Evolutionary conservation across 495 filamentous ascomycete genomes (phyloP), one percentile per base, ranked within the genome.

Genomic region (Sporormia fimetaria): DNA sequence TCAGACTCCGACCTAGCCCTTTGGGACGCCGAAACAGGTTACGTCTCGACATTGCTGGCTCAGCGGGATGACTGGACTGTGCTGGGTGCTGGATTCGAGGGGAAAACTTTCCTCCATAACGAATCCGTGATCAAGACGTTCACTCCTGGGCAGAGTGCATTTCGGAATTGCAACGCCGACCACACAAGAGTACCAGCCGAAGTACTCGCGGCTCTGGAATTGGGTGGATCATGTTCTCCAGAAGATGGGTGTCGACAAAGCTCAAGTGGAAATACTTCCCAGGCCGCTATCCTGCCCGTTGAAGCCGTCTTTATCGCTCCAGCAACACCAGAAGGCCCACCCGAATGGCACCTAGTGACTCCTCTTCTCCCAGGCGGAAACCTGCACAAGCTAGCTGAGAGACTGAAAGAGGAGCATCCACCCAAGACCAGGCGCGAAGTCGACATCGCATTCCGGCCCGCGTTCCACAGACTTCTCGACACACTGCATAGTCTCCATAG

Each of bases 341-440:
- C 39, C 4, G 17, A 38, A 18, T 49, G 44, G 44, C 42, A 46
- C 18, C 16, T 49, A 5, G 44, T 49, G 28, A 43, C 40, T 6
- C 40, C 44, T 10, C 33, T 26, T 11, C 5, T 44, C 3, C 21
- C n/a, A 7, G 10, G 21, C 11, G 44, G 44, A 12, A 43, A 44
- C 21, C 40, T 49, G 6, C 15, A 44, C 15, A 27, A 23, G 4
- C 40, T 49, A 9, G 40, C 40, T n/a, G 20, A 21, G 4, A 21
- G 16, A 14, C 12, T 33, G 3, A 21, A 33, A 11, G 18, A 17
- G 10, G n/a, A n/a, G n/a, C n/a, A n/a, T n/a, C 18, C 33, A 14
- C n/a, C 25, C 4, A 22, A 17, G 14, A 22, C 21, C 14, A 22
- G 22, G 11, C 18, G 32, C n/a, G 33, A 26, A 22, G 12, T 47